Conservation (phyloP, 2,329 filamentous ascomycete genomes). For the Hypoxylon sp. region DNA sequence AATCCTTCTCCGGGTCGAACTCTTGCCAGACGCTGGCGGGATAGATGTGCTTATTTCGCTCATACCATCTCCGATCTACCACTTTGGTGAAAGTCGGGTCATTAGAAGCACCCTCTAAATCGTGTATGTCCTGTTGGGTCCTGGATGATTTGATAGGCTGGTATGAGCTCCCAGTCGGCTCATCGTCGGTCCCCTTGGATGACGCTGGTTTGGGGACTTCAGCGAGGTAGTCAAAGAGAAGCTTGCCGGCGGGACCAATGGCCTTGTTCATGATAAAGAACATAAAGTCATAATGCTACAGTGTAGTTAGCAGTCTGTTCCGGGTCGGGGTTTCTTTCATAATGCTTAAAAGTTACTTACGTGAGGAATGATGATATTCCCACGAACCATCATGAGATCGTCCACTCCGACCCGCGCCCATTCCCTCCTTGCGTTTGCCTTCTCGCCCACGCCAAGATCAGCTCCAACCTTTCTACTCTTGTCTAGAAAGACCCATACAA, state of each 20-base stretch:
- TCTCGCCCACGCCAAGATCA: conserved; percentile 79
- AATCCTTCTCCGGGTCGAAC: conserved; percentile 91
- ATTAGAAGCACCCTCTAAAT: conserved; percentile 80
- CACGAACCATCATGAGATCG: conserved; percentile 92
- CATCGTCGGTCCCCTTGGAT: conserved; percentile 33
- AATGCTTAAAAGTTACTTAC: conserved; percentile 65
- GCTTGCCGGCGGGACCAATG: conserved; percentile 75
- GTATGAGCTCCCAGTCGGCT: conserved; percentile 55
- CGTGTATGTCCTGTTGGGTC: conserved; percentile 62
- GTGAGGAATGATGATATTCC: conserved; percentile 92
- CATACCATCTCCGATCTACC: conserved; percentile 96
- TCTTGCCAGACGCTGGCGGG: conserved; percentile 96
- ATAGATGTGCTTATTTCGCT: conserved; percentile 98
- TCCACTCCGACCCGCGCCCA: conserved; percentile 97
- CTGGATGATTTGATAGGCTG: conserved; percentile 56
- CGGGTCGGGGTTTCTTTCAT: neutral
- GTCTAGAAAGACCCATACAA: conserved; percentile 93
- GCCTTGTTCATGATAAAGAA: conserved; percentile 95
- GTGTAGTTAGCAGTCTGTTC: conserved; percentile 41
- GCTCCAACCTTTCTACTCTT: conserved; percentile 91
- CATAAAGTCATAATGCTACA: conserved; percentile 95
- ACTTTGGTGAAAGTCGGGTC: conserved; percentile 91
- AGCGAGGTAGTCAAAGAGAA: conserved; percentile 81
- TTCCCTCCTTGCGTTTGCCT: conserved; percentile 76
- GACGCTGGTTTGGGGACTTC: conserved; percentile 57